Evolutionary conservation across 495 filamentous ascomycete genomes (phyloP), one percentile per base, ranked within the genome.

Genomic region (Venustampulla echinocandica): DNA sequence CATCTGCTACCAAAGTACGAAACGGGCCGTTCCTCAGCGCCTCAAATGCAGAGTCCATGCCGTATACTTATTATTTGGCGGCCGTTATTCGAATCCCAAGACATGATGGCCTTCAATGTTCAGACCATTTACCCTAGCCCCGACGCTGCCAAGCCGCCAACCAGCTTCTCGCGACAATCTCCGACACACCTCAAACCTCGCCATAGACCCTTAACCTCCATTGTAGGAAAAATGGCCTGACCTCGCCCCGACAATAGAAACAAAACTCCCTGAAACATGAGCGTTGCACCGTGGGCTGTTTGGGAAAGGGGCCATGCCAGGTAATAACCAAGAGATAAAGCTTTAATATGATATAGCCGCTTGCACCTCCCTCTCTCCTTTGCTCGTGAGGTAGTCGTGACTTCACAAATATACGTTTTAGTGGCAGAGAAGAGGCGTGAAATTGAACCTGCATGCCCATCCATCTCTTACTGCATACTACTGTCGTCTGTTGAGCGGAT

Each of bases 171-270:
- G 13, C 33, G 11, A 15, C 33, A 20, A 32, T 21, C 47, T 50
- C 47, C 14, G 30, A 50, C 47, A 49, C 46, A 20, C 38, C 15
- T 49, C 46, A 49, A 49, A 49, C n/a, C 5, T 15, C 33, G 33
- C 33, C 33, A 35, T 7, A 13, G 27, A 6, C 13, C 35, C n/a
- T 40, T 36, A 41, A 48, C 40, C 9, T 10, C 38, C 10, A 41
- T 10, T 24, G n/a, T n/a, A n/a, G n/a, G n/a, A n/a, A n/a, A n/a
- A n/a, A n/a, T n/a, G n/a, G n/a, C n/a, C n/a, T n/a, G n/a, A n/a
- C n/a, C n/a, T n/a, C n/a, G n/a, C n/a, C n/a, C n/a, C n/a, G n/a
- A n/a, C n/a, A n/a, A n/a, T n/a, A n/a, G n/a, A n/a, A n/a, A n/a
- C n/a, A n/a, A n/a, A n/a, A n/a, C n/a, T n/a, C n/a, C n/a, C n/a